phyloP scores from a whole-genome alignment of 345 rosid species.

The Aquilaria malaccensis region DNA sequence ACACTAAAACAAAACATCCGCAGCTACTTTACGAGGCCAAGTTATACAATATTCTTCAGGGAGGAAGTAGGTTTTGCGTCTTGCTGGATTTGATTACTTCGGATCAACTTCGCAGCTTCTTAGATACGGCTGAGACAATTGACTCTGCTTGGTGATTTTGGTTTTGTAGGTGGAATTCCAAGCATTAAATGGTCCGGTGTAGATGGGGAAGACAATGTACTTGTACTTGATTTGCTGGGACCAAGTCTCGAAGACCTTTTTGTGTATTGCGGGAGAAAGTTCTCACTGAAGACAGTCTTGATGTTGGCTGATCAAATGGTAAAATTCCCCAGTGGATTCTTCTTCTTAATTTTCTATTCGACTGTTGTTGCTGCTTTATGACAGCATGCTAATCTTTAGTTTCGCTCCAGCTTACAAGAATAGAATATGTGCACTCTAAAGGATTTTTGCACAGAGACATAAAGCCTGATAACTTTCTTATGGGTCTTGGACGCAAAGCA shows the following conservation, averaged over 20 bases:
- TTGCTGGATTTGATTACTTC: background rate
- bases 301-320: constrained; percentile 98
- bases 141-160: constrained; percentile 1
- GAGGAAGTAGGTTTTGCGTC: constrained; percentile 54
- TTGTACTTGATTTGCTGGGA: constrained; percentile 84
- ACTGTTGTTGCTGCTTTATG: background rate
- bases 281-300: constrained; percentile 79
- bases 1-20: constrained; percentile 76
- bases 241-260: constrained; percentile 94
- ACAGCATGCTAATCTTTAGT: background rate
- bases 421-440: constrained; percentile 73
- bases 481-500: constrained; percentile 82
- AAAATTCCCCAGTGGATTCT: background rate
- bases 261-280: constrained; percentile 84
- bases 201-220: constrained; percentile 68
- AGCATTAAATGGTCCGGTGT: constrained; percentile 79
- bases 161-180: constrained; percentile 65
- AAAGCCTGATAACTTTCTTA: constrained; percentile 87
- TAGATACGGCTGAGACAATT: background rate
- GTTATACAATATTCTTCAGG: constrained; percentile 68
- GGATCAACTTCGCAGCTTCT: background rate
- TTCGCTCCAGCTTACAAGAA: constrained; percentile 56
- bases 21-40: constrained; percentile 89
- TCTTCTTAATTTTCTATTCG: background rate
- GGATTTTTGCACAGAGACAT: constrained; percentile 87